Evolutionary conservation across 129 eudicot species (phyloP).

Genomic region (Centrapalus pauciflorus): DNA sequence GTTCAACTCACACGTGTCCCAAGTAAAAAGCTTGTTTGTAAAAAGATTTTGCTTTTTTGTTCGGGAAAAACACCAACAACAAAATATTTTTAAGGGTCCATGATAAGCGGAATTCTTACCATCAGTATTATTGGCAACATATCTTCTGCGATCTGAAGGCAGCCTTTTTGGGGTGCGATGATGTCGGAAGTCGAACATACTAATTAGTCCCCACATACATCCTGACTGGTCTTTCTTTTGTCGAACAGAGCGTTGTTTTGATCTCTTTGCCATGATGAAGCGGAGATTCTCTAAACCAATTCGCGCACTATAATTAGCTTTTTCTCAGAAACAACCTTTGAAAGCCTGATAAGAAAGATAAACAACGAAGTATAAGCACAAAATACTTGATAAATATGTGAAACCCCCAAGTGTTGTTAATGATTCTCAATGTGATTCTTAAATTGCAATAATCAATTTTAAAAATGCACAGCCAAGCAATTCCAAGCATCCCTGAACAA

Average conservation of each 20-base stretch:
- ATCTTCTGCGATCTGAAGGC: constrained; percentile 60
- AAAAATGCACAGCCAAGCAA: not conserved
- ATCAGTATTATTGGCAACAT: constrained; percentile 13
- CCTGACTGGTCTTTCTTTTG: constrained; percentile 66
- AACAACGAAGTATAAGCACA: constrained; percentile 14
- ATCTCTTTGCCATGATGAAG: constrained; percentile 62
- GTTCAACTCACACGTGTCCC: not conserved
- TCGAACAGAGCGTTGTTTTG: constrained; percentile 48
- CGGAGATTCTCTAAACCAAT: not conserved
- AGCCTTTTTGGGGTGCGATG: constrained; percentile 57
- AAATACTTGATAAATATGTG: not conserved
- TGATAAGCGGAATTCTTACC: constrained; percentile 43
- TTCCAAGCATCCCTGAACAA: not conserved
- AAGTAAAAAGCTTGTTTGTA: too few relatives aligned
- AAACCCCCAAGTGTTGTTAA: not conserved
- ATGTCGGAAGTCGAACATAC: constrained; percentile 76
- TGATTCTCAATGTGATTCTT: not conserved
- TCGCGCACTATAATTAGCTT: not conserved
- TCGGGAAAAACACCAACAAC: not conserved
- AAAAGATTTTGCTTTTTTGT: not conserved
- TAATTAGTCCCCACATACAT: constrained; percentile 79
- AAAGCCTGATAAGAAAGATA: constrained; percentile 31
- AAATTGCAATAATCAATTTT: not conserved
- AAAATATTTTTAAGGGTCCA: not conserved
- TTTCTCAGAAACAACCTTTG: constrained; percentile 1